phyloP scores from a whole-genome alignment of 192 early-diverging fungal species.

The Gamsiella multidivaricata region DNA sequence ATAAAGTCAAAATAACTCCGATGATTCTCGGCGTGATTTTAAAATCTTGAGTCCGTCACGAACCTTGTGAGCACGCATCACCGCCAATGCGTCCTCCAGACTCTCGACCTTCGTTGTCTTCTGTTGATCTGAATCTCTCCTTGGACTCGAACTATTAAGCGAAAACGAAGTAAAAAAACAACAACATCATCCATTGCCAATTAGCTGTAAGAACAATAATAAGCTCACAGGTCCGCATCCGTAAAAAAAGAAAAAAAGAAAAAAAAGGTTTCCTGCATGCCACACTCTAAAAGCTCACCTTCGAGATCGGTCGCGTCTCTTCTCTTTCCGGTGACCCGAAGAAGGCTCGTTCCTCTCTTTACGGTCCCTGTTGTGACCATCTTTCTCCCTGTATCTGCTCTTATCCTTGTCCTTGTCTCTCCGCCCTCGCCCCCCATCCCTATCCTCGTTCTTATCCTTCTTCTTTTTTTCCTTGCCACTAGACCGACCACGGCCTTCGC shows the following conservation, averaged over 20 bases:
- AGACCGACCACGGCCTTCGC: slow-evolving; percentile 3
- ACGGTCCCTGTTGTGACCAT: slow-evolving; percentile 2
- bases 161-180: too few relatives aligned
- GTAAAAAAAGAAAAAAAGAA: slow-evolving; percentile 1
- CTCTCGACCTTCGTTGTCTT: slow-evolving; percentile 36
- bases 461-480: slow-evolving; percentile 64
- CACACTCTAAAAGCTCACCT: slow-evolving; percentile 10
- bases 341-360: slow-evolving; percentile 16
- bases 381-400: slow-evolving; percentile 10
- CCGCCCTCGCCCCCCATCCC: slow-evolving; percentile 9
- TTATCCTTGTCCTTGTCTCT: slow-evolving; percentile 1
- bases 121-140: slow-evolving; percentile 16
- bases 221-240: too few relatives aligned
- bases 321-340: slow-evolving; percentile 22
- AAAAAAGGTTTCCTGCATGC: too few relatives aligned
- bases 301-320: slow-evolving; percentile 27
- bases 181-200: too few relatives aligned
- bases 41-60: background rate
- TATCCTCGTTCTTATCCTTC: slow-evolving; percentile 55
- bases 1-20: too few relatives aligned
- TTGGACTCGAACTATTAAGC: slow-evolving; percentile 33
- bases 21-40: background rate
- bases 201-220: too few relatives aligned
- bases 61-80: slow-evolving; percentile 50
- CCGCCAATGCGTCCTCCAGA: slow-evolving; percentile 46